phyloP scores from a whole-genome alignment of 257 asterid genomes.

The Coffea eugenioides region DNA sequence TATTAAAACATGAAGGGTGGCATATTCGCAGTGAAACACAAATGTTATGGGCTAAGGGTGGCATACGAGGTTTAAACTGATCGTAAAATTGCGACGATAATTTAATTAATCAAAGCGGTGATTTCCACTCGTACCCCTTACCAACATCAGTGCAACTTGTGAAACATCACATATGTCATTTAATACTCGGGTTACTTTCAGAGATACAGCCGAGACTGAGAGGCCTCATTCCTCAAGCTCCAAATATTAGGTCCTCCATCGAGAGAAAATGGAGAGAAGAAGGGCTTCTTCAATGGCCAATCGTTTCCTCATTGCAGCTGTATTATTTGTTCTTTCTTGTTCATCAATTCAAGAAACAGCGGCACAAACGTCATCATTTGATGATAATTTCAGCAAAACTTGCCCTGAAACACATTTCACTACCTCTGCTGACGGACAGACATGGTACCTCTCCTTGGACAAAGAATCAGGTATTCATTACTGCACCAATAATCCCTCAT shows the following conservation, averaged over 20 bases:
- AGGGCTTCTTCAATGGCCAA: conserved; percentile 29
- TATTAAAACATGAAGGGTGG: too few species aligned
- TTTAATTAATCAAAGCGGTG: neutral
- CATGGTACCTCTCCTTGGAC: conserved; percentile 79
- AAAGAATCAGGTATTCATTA: neutral
- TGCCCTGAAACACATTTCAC: conserved; percentile 81
- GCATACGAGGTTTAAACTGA: neutral
- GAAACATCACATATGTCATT: conserved; percentile 16
- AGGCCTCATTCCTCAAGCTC: conserved; percentile 1
- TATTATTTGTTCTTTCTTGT: conserved; percentile 19
- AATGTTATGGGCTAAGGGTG: neutral
- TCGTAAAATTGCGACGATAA: neutral
- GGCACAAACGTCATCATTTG: conserved; percentile 42
- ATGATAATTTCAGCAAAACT: conserved; percentile 62
- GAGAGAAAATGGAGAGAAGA: conserved; percentile 47
- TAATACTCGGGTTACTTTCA: conserved; percentile 13
- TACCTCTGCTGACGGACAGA: conserved; percentile 87
- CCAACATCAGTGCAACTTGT: conserved; percentile 12
- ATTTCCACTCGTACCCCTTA: conserved; percentile 20
- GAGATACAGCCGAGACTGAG: conserved; percentile 21
- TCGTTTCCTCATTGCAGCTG: conserved; percentile 31
- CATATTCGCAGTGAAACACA: neutral
- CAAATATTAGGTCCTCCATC: neutral
- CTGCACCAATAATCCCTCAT: too few species aligned
- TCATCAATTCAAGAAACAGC: conserved; percentile 36